Evolutionary conservation across 306 rosid species (phyloP), one percentile per base, ranked within the genome.

Genomic region (Morella rubra): DNA sequence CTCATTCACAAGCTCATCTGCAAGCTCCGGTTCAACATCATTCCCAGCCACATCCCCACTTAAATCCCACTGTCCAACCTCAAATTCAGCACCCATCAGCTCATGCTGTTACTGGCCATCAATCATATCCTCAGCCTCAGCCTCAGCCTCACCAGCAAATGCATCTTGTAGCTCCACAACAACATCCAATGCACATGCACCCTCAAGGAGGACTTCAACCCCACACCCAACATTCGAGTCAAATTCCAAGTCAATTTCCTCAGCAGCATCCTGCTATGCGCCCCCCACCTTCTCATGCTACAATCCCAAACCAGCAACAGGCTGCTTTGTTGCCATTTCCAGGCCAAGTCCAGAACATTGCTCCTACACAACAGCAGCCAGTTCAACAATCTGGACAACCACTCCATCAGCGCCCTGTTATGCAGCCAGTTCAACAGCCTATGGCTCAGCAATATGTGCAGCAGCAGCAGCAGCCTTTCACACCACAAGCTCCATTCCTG

Each of bases 281-380:
- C 46, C 96, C 96, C 4, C 82, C 86, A 22, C 91, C 74, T 70
- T 85, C 95, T 73, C 86, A 80, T 81, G 77, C 86, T 69, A 76
- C 88, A 69, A 77, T 84, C 82, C 88, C 89, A 73, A 88, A 76
- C 78, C 98, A 90, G 85, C 95, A 86, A 77, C 93, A 86, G 77
- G 81, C 79, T 53, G 77, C 77, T 67, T 81, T 82, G 65, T 67
- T 91, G 81, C 90, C 91, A 76, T 86, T 91, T 42, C 73, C 88
- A 60, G 90, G 87, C 84, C 93, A 73, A 73, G 89, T 88, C 47
- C 97, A 89, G 82, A 87, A 72, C 62, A 58, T 83, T 44, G 73
- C 87, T 75, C 72, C 87, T 80, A 71, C 84, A 71, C 93, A 84
- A 44, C 96, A 86, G 73, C 94, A 84, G 66, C 80, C 75, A 9